These are phyloP conservation scores for Lasiodiplodia citricola DNA, from an alignment of 2,329 filamentous ascomycete genomes.

Conservation along the genomic window DNA sequence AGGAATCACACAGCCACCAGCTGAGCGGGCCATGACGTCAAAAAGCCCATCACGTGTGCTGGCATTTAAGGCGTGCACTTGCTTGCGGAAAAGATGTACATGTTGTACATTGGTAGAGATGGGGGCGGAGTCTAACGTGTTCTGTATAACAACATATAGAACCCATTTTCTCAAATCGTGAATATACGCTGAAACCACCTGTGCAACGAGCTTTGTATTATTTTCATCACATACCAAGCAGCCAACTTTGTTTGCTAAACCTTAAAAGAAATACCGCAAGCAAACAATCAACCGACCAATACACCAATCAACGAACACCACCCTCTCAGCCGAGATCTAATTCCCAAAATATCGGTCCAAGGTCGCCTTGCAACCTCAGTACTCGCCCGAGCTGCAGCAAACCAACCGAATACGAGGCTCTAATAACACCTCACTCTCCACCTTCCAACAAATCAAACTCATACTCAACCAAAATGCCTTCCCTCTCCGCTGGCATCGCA, in stretches of 20 bases:
- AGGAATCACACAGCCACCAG: not conserved
- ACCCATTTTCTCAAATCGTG: not conserved
- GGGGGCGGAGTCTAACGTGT: not conserved
- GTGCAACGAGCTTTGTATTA: not conserved
- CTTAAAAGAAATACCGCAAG: too few species aligned
- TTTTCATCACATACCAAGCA: not conserved
- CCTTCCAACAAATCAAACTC: too few species aligned
- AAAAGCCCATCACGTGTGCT: not conserved
- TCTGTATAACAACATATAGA: not conserved
- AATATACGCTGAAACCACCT: not conserved
- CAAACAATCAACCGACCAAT: too few species aligned
- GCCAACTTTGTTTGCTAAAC: too few species aligned
- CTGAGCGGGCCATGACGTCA: not conserved
- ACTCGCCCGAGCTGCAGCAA: too few species aligned
- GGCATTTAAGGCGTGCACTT: not conserved
- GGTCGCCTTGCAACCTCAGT: too few species aligned
- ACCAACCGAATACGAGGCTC: too few species aligned
- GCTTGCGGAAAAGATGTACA: not conserved
- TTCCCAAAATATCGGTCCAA: too few species aligned
- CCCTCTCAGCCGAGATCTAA: too few species aligned
- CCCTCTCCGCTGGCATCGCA: constrained; percentile 2
- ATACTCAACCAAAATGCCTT: not conserved
- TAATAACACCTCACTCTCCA: too few species aligned
- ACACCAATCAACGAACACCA: too few species aligned
- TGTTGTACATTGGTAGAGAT: not conserved